phyloP scores from a whole-genome alignment of 1,139 yeast species.

The Geotrichum klebahnii region DNA sequence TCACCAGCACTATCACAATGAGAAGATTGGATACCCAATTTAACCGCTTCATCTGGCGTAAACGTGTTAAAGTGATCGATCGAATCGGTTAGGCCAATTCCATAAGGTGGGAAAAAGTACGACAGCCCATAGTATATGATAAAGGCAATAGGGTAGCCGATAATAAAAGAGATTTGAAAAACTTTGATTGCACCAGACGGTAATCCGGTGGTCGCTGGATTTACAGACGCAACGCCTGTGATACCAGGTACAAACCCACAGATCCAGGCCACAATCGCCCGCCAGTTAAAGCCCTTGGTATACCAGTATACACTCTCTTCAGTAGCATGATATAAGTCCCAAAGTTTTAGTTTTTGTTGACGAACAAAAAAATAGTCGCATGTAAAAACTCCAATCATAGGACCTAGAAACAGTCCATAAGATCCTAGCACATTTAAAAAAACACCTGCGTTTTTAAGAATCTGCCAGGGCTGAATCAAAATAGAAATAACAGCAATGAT shows the following conservation, averaged over 20 bases:
- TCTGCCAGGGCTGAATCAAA: slow-evolving; percentile 43
- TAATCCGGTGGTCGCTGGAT: slow-evolving; percentile 5
- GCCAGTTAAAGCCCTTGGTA: slow-evolving; percentile 38
- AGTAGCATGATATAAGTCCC: slow-evolving; percentile 41
- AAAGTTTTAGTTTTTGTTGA: slow-evolving; percentile 36
- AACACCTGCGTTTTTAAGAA: slow-evolving; percentile 39
- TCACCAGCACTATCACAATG: background rate
- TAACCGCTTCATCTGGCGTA: slow-evolving; percentile 6
- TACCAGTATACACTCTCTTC: slow-evolving; percentile 37
- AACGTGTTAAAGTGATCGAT: slow-evolving; percentile 43
- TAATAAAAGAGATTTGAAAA: slow-evolving; percentile 31
- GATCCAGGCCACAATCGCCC: slow-evolving; percentile 38
- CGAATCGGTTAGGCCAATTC: slow-evolving; percentile 39
- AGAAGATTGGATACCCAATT: slow-evolving; percentile 1
- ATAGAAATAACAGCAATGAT: slow-evolving; percentile 37
- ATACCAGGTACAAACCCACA: slow-evolving; percentile 39
- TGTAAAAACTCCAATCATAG: slow-evolving; percentile 44
- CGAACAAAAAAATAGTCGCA: slow-evolving; percentile 44
- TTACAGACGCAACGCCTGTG: slow-evolving; percentile 40
- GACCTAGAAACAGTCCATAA: slow-evolving; percentile 46
- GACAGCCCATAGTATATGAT: slow-evolving; percentile 40
- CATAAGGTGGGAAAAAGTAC: slow-evolving; percentile 40
- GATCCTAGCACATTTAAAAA: slow-evolving; percentile 47
- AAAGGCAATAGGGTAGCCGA: slow-evolving; percentile 45
- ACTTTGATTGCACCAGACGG: slow-evolving; percentile 20